Evolutionary conservation across 345 rosid species (phyloP).

Genomic region (Cardamine chenopodiifolia): DNA sequence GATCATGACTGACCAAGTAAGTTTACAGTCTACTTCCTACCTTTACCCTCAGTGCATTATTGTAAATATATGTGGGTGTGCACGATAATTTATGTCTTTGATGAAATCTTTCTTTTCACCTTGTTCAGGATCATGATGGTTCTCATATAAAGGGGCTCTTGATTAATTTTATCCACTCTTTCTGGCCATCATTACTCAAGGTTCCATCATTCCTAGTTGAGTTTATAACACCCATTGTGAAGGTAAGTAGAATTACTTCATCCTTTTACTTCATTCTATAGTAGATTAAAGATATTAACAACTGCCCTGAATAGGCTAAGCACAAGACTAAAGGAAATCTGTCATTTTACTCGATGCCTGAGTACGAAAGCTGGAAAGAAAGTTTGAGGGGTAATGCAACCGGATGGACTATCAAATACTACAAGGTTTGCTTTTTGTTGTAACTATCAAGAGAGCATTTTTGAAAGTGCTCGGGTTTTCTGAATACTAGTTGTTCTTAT

Average conservation of each 20-base stretch:
- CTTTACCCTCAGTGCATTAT: not conserved
- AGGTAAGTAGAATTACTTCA: slow-evolving; percentile 51
- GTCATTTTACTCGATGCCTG: slow-evolving; percentile 91
- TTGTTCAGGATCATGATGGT: slow-evolving; percentile 91
- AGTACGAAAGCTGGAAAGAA: slow-evolving; percentile 85
- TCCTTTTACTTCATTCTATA: not conserved
- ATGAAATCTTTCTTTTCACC: slow-evolving; percentile 18
- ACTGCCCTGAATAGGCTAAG: slow-evolving; percentile 56
- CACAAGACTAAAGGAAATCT: slow-evolving; percentile 52
- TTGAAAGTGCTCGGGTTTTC: not conserved
- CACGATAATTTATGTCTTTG: not conserved
- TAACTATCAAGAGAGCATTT: not conserved
- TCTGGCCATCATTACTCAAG: slow-evolving; percentile 93
- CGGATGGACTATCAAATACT: slow-evolving; percentile 90
- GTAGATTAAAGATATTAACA: slow-evolving; percentile 10
- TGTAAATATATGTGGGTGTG: not conserved
- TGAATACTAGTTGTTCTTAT: not conserved
- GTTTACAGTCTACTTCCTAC: not conserved
- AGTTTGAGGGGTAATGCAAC: slow-evolving; percentile 64
- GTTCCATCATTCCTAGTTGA: slow-evolving; percentile 87
- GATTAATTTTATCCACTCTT: slow-evolving; percentile 90
- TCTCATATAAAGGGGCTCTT: slow-evolving; percentile 95
- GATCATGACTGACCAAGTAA: slow-evolving; percentile 99
- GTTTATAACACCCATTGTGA: slow-evolving; percentile 95
- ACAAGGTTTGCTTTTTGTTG: slow-evolving; percentile 66